These are phyloP conservation scores for Solanum okadae DNA, from an alignment of 257 asterid genomes.

Conservation along the genomic window DNA sequence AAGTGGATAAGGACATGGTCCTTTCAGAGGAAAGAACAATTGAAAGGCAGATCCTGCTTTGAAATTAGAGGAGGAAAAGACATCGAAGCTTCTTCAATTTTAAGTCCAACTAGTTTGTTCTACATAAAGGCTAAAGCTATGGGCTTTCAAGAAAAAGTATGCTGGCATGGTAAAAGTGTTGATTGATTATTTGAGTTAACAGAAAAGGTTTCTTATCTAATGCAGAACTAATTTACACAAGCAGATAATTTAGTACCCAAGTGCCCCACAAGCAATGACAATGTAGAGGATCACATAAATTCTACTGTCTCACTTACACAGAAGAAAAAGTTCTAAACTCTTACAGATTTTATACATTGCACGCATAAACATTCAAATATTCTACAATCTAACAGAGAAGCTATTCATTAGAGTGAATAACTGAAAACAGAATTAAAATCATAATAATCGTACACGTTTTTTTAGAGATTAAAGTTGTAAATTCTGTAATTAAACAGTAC, in stretches of 20 bases:
- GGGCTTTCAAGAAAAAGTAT: background rate
- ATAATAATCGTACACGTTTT: too few species aligned
- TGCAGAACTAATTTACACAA: background rate
- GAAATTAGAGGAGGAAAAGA: background rate
- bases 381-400: background rate
- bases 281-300: background rate
- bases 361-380: background rate
- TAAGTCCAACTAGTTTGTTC: background rate
- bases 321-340: background rate
- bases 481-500: conserved; percentile 7
- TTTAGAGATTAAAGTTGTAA: background rate
- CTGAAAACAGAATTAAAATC: background rate
- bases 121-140: background rate
- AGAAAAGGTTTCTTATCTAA: background rate
- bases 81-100: background rate
- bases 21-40: background rate
- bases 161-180: background rate
- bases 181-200: background rate
- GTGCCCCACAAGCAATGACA: background rate
- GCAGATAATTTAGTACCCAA: background rate
- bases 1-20: background rate
- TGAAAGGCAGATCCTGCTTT: background rate
- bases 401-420: background rate
- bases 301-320: background rate
- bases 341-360: background rate